Evolutionary conservation across 768 basidiomycete species (phyloP).

Genomic region (Hortiboletus campestris): DNA sequence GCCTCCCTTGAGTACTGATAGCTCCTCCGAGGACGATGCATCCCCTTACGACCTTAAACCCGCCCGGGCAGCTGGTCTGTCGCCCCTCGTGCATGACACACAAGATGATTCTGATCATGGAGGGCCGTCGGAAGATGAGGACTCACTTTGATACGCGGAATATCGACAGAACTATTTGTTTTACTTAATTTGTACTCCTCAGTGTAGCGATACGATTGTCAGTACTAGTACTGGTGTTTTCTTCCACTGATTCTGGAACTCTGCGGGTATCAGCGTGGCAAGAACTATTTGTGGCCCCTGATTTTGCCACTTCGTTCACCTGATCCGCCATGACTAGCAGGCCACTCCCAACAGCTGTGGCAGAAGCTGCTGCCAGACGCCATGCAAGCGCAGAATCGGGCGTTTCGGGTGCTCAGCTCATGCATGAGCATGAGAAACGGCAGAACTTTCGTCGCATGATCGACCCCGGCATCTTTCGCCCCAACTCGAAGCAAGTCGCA

Average conservation of each 20-base stretch:
- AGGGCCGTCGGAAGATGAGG: slow-evolving; percentile 18
- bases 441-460: slow-evolving; percentile 73
- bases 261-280: neutral
- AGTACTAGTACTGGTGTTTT: neutral
- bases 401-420: slow-evolving; percentile 11
- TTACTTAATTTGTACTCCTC: neutral
- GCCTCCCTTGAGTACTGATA: slow-evolving; percentile 57
- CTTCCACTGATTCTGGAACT: neutral
- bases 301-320: neutral
- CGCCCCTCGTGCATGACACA: slow-evolving; percentile 2
- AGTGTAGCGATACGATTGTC: slow-evolving; percentile 4
- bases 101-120: slow-evolving; percentile 20
- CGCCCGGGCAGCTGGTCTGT: slow-evolving; percentile 6
- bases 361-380: slow-evolving; percentile 30
- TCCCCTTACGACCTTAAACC: slow-evolving; percentile 15
- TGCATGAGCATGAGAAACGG: slow-evolving; percentile 60
- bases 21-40: slow-evolving; percentile 50
- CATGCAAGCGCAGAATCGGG: neutral
- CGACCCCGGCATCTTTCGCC: slow-evolving; percentile 75
- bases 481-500: slow-evolving; percentile 61
- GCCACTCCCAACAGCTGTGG: slow-evolving; percentile 20
- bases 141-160: slow-evolving; percentile 18
- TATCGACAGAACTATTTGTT: neutral
- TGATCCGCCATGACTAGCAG: slow-evolving; percentile 13
- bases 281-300: slow-evolving; percentile 18